A percentile compares a stretch with the other conserved stretches of the same genome.
Conservation (phyloP, 2,329 filamentous ascomycete species). For the Geosmithia flava region DNA sequence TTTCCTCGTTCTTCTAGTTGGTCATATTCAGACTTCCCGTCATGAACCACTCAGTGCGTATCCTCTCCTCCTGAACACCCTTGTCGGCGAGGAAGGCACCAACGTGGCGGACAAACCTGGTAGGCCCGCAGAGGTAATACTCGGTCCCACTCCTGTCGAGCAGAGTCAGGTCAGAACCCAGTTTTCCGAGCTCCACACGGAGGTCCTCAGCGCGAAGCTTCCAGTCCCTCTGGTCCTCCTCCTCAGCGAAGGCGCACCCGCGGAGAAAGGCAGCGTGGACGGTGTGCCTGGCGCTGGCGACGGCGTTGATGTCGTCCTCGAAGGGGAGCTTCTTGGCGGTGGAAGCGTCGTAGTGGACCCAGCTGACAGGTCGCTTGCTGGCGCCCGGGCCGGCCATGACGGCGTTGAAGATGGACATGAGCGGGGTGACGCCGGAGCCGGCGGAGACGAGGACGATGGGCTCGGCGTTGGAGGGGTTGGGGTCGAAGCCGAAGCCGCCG, state of each 20-base stretch:
- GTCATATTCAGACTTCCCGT: conserved; percentile 26
- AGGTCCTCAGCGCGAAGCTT: conserved; percentile 8
- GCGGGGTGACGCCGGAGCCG: conserved; percentile 46
- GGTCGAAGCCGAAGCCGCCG: conserved; percentile 17
- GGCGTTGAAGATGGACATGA: conserved; percentile 48
- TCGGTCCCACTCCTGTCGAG: conserved; percentile 31
- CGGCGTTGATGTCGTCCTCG: conserved; percentile 32
- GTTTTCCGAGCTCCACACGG: conserved; percentile 31
- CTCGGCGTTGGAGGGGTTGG: conserved; percentile 16
- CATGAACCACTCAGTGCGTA: conserved; percentile 35
- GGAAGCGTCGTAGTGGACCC: conserved; percentile 41
- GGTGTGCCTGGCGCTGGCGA: conserved; percentile 16
- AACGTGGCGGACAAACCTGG: conserved; percentile 42
- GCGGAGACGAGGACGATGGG: conserved; percentile 51
- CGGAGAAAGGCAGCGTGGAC: conserved; percentile 27
- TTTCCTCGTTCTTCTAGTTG: conserved; percentile 2
- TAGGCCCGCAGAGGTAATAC: conserved; percentile 42
- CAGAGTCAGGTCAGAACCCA: conserved; percentile 30
- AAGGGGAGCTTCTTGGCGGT: conserved; percentile 38
- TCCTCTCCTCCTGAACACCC: conserved; percentile 22
- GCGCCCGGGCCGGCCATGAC: conserved; percentile 25
- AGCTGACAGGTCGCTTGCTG: conserved; percentile 37
- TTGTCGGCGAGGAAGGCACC: conserved; percentile 25
- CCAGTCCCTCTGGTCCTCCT: conserved; percentile 20
- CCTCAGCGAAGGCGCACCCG: conserved; percentile 32